phyloP scores from a whole-genome alignment of 371 early-diverging fungal genomes.

The Rhizopus arrhizus region DNA sequence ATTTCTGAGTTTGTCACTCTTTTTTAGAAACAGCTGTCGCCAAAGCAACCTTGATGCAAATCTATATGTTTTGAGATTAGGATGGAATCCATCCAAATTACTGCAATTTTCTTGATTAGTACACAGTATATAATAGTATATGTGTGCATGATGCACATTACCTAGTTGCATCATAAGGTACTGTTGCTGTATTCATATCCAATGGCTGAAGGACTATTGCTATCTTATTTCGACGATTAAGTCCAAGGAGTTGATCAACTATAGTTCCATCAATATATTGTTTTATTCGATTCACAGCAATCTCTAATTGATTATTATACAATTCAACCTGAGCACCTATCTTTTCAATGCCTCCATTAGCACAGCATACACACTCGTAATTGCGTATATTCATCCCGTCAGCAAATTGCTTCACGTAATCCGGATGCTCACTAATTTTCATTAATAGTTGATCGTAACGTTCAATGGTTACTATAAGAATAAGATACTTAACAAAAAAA shows the following conservation, averaged over 20 bases:
- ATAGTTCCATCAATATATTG: background rate
- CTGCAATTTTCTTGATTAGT: slow-evolving; percentile 14
- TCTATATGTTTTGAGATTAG: slow-evolving; percentile 26
- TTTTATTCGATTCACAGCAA: background rate
- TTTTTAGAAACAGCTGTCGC: slow-evolving; percentile 22
- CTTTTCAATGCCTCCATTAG: slow-evolving; percentile 3
- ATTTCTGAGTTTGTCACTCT: slow-evolving; percentile 1
- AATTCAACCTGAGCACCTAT: background rate
- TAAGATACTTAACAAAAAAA: no score
- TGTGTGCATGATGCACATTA: background rate
- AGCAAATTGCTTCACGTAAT: slow-evolving; percentile 33
- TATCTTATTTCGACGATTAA: slow-evolving; percentile 8
- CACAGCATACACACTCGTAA: slow-evolving; percentile 40
- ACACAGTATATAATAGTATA: background rate
- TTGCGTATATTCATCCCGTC: slow-evolving; percentile 23
- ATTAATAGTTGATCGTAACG: slow-evolving; percentile 22
- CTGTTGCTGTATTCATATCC: slow-evolving; percentile 6
- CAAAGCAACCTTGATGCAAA: slow-evolving; percentile 31
- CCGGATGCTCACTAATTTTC: slow-evolving; percentile 15
- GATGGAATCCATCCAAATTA: slow-evolving; percentile 45
- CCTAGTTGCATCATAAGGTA: slow-evolving; percentile 31
- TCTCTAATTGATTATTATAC: slow-evolving; percentile 6
- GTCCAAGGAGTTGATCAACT: background rate
- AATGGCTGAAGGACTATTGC: slow-evolving; percentile 36
- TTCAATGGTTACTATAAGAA: slow-evolving; percentile 22